phyloP scores from a whole-genome alignment of 1,284 basidiomycete genomes.

The Blastosporella zonata region DNA sequence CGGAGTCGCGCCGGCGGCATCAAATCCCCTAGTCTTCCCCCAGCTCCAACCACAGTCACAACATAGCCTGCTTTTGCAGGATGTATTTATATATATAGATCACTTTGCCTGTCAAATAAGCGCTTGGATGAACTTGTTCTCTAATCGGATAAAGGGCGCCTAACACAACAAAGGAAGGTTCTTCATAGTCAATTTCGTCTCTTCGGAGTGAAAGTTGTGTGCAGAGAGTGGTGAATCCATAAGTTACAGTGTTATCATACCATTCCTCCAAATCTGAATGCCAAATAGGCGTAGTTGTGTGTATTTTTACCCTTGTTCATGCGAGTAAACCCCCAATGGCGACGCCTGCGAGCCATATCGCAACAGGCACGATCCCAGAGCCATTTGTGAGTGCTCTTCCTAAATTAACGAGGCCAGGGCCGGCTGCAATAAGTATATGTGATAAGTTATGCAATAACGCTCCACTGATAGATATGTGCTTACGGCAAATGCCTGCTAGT shows the following conservation, averaged over 20 bases:
- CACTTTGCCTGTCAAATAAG: slow-evolving; percentile 1
- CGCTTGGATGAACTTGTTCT: neutral
- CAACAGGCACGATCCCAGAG: slow-evolving; percentile 27
- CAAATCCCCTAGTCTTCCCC: slow-evolving; percentile 22
- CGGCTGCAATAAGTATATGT: slow-evolving; percentile 39
- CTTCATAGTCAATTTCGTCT: no score
- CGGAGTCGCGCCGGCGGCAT: slow-evolving; percentile 51
- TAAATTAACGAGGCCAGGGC: slow-evolving; percentile 54
- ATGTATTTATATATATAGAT: slow-evolving; percentile 5
- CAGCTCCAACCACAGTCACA: slow-evolving; percentile 19
- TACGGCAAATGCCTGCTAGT: slow-evolving; percentile 61
- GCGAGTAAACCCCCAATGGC: slow-evolving; percentile 41
- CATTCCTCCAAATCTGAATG: neutral
- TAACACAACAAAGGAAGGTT: no score
- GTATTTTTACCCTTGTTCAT: slow-evolving; percentile 6
- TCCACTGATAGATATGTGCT: slow-evolving; percentile 23
- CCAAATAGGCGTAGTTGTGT: neutral
- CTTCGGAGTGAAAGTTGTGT: neutral
- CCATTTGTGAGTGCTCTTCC: slow-evolving; percentile 42
- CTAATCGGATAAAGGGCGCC: neutral
- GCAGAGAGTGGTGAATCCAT: neutral
- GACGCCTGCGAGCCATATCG: slow-evolving; percentile 42
- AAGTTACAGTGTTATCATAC: neutral
- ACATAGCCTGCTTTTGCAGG: slow-evolving; percentile 8
- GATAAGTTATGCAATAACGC: slow-evolving; percentile 4